Conservation (phyloP, 306 rosid genomes). For the Dryas alaskensis region DNA sequence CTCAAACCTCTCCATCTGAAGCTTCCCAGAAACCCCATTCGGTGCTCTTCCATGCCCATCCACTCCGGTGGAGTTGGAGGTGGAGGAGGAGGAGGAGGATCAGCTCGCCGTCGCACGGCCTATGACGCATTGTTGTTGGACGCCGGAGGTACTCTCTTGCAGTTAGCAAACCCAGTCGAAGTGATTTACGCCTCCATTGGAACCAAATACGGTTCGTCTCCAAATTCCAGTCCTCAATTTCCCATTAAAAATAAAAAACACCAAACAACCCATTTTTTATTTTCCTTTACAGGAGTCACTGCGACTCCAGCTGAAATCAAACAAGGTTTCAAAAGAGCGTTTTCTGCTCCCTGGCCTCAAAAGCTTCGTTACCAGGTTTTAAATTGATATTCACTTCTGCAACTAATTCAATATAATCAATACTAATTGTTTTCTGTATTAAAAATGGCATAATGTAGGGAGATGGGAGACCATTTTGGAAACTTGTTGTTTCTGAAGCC, state of each 20-base stretch:
- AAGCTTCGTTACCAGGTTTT: conserved; percentile 85
- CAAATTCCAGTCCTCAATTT: not conserved
- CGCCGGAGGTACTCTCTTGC: conserved; percentile 96
- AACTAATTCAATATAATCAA: not conserved
- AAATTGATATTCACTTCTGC: not conserved
- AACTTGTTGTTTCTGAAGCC: conserved; percentile 87
- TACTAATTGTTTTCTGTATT: conserved; percentile 11
- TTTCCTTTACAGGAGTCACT: conserved; percentile 47
- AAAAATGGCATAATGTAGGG: conserved; percentile 44
- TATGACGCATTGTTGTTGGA: conserved; percentile 84
- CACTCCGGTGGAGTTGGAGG: conserved; percentile 44
- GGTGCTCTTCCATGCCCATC: conserved; percentile 33
- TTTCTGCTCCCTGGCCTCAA: conserved; percentile 81
- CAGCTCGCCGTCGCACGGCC: conserved; percentile 17
- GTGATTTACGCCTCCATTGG: conserved; percentile 74
- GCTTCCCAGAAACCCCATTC: conserved; percentile 20
- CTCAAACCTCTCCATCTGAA: conserved; percentile 33
- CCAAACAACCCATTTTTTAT: not conserved
- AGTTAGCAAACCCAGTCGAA: conserved; percentile 72
- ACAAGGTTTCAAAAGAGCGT: conserved; percentile 83
- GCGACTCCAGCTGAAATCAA: conserved; percentile 67
- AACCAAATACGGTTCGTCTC: conserved; percentile 55
- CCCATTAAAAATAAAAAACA: not conserved
- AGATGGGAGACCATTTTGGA: conserved; percentile 99
- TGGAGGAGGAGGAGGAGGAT: conserved; percentile 17